Evolutionary conservation across 2,329 filamentous ascomycete genomes (phyloP).

Genomic region (Talaromyces sp.): DNA sequence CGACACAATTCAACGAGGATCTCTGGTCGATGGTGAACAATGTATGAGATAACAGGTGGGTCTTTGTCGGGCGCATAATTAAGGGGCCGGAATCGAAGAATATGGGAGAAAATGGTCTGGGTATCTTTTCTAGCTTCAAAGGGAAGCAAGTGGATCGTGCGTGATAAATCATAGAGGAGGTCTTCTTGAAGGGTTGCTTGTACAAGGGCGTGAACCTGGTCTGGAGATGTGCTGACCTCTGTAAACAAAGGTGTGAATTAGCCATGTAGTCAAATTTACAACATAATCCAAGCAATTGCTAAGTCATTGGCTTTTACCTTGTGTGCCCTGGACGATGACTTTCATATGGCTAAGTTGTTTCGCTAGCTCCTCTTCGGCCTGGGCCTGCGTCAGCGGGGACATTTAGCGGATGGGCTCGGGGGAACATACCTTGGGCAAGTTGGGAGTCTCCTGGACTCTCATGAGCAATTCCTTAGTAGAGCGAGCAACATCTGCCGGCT

Average conservation of each 20-base stretch:
- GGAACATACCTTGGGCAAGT: conserved; percentile 56
- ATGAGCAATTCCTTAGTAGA: conserved; percentile 65
- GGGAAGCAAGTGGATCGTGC: conserved; percentile 79
- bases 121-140: conserved; percentile 97
- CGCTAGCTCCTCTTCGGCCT: conserved; percentile 84
- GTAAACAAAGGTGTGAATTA: conserved; percentile 18
- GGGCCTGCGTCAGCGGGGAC: conserved; percentile 53
- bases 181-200: conserved; percentile 85
- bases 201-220: conserved; percentile 85
- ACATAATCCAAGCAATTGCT: conserved; percentile 3
- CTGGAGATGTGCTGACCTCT: conserved; percentile 85
- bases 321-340: conserved; percentile 86
- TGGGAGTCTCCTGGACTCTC: conserved; percentile 62
- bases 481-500: conserved; percentile 63
- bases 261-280: background rate
- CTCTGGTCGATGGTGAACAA: conserved; percentile 82
- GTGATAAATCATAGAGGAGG: conserved; percentile 79
- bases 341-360: conserved; percentile 91
- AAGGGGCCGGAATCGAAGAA: conserved; percentile 82
- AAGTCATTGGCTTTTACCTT: conserved; percentile 58
- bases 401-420: conserved; percentile 57
- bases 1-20: conserved; percentile 85
- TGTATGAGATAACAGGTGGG: conserved; percentile 83
- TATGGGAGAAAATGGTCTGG: conserved; percentile 92
- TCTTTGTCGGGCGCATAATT: conserved; percentile 66